Conservation (phyloP, 164 flowering plant species). For the Berberis vulgaris region DNA sequence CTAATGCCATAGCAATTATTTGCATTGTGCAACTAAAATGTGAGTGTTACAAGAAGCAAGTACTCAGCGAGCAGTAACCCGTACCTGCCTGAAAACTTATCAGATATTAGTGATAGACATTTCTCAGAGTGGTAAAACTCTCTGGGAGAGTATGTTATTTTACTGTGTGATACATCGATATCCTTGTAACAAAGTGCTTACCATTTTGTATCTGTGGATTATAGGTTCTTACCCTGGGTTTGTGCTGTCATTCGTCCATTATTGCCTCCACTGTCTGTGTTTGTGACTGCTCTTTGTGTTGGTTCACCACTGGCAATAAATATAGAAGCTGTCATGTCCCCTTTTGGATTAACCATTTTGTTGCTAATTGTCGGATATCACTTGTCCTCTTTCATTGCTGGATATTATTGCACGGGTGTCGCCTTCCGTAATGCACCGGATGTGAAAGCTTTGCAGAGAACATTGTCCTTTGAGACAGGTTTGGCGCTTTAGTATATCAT, state of each 20-base stretch:
- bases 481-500: constrained; percentile 3
- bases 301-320: constrained; percentile 95
- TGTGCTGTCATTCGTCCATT: constrained; percentile 70
- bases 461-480: constrained; percentile 94
- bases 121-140: too few relatives aligned
- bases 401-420: constrained; percentile 54
- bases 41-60: too few relatives aligned
- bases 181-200: not conserved
- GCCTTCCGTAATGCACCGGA: constrained; percentile 52
- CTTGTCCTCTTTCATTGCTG: constrained; percentile 63
- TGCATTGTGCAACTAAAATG: not conserved
- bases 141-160: too few relatives aligned
- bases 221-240: constrained; percentile 62
- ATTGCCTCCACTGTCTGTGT: constrained; percentile 80
- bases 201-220: constrained; percentile 1
- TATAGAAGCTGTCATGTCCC: constrained; percentile 61
- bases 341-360: constrained; percentile 63
- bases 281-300: constrained; percentile 88
- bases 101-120: too few relatives aligned
- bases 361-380: constrained; percentile 69
- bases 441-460: constrained; percentile 74
- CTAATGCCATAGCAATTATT: not conserved
- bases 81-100: too few relatives aligned
- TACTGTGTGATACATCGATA: too few relatives aligned
- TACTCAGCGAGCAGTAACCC: too few relatives aligned